Conservation (phyloP, 352 stramenopile species). For the Globisporangium recalcitrans region DNA sequence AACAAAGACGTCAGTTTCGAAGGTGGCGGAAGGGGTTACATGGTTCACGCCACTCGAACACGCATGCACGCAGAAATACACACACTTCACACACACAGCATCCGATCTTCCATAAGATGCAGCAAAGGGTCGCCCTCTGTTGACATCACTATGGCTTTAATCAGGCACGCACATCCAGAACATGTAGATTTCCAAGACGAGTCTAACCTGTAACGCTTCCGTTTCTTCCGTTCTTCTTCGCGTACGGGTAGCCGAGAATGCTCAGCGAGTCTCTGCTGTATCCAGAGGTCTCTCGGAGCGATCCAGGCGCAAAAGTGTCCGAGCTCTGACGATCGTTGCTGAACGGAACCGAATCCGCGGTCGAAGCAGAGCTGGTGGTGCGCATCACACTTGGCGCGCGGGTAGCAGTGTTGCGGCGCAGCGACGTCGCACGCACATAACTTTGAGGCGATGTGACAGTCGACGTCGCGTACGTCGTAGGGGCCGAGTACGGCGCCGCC, state of each 20-base stretch:
- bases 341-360: slow-evolving; percentile 8
- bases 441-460: slow-evolving; percentile 70
- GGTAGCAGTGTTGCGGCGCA: slow-evolving; percentile 44
- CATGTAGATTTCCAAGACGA: slow-evolving; percentile 11
- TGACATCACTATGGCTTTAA: neutral
- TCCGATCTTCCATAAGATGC: neutral
- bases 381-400: slow-evolving; percentile 11
- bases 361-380: slow-evolving; percentile 24
- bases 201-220: slow-evolving; percentile 42
- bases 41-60: neutral
- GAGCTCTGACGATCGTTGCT: slow-evolving; percentile 10
- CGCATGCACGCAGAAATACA: neutral
- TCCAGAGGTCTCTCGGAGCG: slow-evolving; percentile 43
- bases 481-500: slow-evolving; percentile 19
- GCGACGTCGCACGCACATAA: slow-evolving; percentile 61
- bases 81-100: neutral
- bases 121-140: neutral
- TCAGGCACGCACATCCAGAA: neutral
- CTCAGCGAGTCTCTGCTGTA: slow-evolving; percentile 76
- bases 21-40: slow-evolving; percentile 20
- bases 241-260: slow-evolving; percentile 81
- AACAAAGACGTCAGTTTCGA: slow-evolving; percentile 16
- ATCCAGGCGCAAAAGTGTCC: slow-evolving; percentile 21
- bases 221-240: slow-evolving; percentile 65
- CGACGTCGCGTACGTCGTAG: slow-evolving; percentile 23